Percentiles rank a stretch among this genome's conserved stretches.
Conservation (phyloP, 2,329 filamentous ascomycete species). For the Westerdykella ornata region DNA sequence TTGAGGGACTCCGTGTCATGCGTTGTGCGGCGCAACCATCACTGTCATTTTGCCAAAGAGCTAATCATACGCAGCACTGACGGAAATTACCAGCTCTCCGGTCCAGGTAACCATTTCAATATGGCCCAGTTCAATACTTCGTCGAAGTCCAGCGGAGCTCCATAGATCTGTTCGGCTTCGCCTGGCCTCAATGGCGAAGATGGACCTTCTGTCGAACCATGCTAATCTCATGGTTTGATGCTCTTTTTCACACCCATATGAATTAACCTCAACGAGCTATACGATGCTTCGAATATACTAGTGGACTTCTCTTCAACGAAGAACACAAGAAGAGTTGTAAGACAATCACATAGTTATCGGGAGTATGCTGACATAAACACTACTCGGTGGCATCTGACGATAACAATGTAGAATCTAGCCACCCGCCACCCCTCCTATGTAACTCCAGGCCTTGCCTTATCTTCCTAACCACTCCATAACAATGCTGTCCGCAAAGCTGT, state of each 20-base stretch:
- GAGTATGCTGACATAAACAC: too few relatives aligned
- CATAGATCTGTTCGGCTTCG: conserved; percentile 11
- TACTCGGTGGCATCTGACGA: too few relatives aligned
- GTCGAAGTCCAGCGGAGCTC: conserved; percentile 31
- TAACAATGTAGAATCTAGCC: too few relatives aligned
- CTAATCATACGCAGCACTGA: neutral
- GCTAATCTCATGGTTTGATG: neutral
- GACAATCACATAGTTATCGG: too few relatives aligned
- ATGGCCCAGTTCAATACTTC: conserved; percentile 57
- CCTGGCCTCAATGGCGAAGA: conserved; percentile 6
- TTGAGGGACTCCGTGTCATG: conserved; percentile 14
- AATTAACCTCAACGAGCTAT: conserved; percentile 43
- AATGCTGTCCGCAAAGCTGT: too few relatives aligned
- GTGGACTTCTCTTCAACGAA: conserved; percentile 37
- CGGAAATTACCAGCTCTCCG: conserved; percentile 44
- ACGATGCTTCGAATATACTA: conserved; percentile 52
- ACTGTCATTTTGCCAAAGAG: conserved; percentile 7
- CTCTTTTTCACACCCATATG: too few relatives aligned
- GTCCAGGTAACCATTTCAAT: conserved; percentile 60
- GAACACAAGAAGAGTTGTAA: too few relatives aligned
- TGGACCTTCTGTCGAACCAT: conserved; percentile 1
- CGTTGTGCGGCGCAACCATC: conserved; percentile 41
- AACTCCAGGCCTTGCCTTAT: too few relatives aligned
- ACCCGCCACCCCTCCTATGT: too few relatives aligned
- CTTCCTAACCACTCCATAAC: too few relatives aligned